Conservation (phyloP, 176 grass and related monocot species). For the Leersia perrieri region DNA sequence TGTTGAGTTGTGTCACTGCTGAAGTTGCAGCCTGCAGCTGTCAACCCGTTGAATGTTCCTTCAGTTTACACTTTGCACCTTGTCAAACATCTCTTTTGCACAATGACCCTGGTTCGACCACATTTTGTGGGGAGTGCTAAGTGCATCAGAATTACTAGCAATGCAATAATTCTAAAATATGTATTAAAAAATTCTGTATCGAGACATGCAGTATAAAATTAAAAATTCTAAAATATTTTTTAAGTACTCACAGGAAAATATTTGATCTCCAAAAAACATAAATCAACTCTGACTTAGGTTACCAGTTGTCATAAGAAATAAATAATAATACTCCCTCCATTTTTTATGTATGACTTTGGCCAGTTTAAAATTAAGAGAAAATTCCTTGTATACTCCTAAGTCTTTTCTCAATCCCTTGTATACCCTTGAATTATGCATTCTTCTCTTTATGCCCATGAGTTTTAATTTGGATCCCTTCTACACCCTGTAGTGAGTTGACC, state of each 20-base stretch:
- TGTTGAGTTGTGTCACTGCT: slow-evolving; percentile 1
- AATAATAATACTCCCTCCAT: too few species aligned
- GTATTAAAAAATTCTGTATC: not conserved
- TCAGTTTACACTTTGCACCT: slow-evolving; percentile 24
- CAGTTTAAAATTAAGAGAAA: too few species aligned
- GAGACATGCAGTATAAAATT: not conserved
- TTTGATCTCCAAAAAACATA: not conserved
- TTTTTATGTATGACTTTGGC: too few species aligned
- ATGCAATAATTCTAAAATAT: not conserved
- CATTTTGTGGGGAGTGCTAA: too few species aligned
- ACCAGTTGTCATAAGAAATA: not conserved
- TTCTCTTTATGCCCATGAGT: too few species aligned
- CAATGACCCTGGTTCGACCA: not conserved
- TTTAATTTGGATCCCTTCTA: too few species aligned
- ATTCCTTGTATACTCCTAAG: too few species aligned
- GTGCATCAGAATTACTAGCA: not conserved
- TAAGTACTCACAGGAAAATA: not conserved
- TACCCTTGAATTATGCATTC: too few species aligned
- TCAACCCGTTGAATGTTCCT: slow-evolving; percentile 11
- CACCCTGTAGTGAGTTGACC: too few species aligned
- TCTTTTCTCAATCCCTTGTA: too few species aligned
- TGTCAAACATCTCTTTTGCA: slow-evolving; percentile 14
- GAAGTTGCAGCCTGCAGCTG: slow-evolving; percentile 15
- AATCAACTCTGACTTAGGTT: not conserved
- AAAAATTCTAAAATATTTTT: not conserved